A percentile compares a stretch with the other conserved stretches of the same genome.
phyloP scores from a whole-genome alignment of 2,329 filamentous ascomycete species.

The Exophiala phaeomuriformis region DNA sequence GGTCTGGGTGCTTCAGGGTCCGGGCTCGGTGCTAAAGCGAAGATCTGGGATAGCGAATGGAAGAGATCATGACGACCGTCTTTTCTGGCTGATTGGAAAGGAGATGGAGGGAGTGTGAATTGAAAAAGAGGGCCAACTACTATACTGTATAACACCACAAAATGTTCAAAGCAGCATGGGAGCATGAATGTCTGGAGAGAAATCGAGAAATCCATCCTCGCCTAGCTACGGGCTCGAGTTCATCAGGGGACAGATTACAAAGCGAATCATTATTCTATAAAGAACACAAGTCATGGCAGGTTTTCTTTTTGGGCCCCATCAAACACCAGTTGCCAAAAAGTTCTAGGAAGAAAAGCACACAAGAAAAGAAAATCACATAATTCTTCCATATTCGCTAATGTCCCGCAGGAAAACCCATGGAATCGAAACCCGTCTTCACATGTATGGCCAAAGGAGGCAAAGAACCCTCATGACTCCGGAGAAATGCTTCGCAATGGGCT shows the following conservation, averaged over 20 bases:
- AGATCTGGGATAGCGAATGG: slow-evolving; percentile 88
- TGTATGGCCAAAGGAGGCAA: not conserved
- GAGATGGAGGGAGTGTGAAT: not conserved
- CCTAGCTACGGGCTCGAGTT: not conserved
- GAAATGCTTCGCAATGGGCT: slow-evolving; percentile 3
- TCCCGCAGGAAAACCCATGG: slow-evolving; percentile 2
- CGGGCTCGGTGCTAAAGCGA: slow-evolving; percentile 56
- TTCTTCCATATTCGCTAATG: slow-evolving; percentile 12
- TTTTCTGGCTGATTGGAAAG: not conserved
- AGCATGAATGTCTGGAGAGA: too few relatives aligned
- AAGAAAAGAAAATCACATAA: slow-evolving; percentile 10
- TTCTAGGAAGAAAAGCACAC: slow-evolving; percentile 1
- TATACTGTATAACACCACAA: not conserved
- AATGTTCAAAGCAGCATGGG: not conserved
- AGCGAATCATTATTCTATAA: not conserved
- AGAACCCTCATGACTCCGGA: not conserved
- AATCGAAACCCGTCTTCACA: slow-evolving; percentile 2
- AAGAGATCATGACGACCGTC: slow-evolving; percentile 46
- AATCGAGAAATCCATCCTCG: not conserved
- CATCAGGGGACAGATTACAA: too few relatives aligned
- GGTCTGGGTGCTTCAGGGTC: slow-evolving; percentile 58
- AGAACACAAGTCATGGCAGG: not conserved
- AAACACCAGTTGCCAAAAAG: not conserved
- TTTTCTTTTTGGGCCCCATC: not conserved
- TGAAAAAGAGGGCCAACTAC: too few relatives aligned